Evolutionary conservation across 2,329 filamentous ascomycete genomes (phyloP), one percentile per base, ranked within the genome.

Genomic region (Colletotrichum sp.): DNA sequence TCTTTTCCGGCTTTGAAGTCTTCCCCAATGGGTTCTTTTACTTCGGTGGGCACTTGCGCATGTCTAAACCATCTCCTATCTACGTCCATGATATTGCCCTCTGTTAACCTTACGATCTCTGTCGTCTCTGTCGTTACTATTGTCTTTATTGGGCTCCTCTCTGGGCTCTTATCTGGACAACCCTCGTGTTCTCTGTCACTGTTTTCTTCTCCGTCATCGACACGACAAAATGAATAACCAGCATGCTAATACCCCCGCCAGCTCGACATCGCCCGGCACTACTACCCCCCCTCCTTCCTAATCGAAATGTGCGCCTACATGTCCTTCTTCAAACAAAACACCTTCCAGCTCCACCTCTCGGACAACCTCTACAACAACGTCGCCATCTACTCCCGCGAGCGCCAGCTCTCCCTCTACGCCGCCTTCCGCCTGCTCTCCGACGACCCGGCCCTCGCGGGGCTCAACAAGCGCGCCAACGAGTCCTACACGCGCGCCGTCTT

Each of bases 321-420:
- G 76, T 91, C 90, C 32, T 92, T 90, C 79, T 92, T 90, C 83
- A 92, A 92, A 78, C 87, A 91, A 77, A 91, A 91, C 76, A 87
- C 87, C 2, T 89, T 92, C 68, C 90, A 92, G 59, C 81, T 92
- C 21, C 90, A 92, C 78, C 84, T 91, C 5, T 90, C 87, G 75
- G 90, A 92, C 79, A 92, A 91, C 77, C 81, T 90, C 5, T 86
- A 86, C 79, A 90, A 89, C 55, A 90, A 89, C 43, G 82, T 86
- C 2, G 82, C 84, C 26, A 84, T 87, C 21, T 90, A 91, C 62
- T 85, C 84, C 4, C 83, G 85, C 21, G 86, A 89, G 63, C 85
- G 84, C 0, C 88, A 86, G 69, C 79, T 89, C 32, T 81, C 87
- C 13, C 83, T 91, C 1, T 91, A 91, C 75, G 87, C 90, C 3